Evolutionary conservation across 2,329 filamentous ascomycete genomes (phyloP).

Genomic region (Huntiella moniliformis): DNA sequence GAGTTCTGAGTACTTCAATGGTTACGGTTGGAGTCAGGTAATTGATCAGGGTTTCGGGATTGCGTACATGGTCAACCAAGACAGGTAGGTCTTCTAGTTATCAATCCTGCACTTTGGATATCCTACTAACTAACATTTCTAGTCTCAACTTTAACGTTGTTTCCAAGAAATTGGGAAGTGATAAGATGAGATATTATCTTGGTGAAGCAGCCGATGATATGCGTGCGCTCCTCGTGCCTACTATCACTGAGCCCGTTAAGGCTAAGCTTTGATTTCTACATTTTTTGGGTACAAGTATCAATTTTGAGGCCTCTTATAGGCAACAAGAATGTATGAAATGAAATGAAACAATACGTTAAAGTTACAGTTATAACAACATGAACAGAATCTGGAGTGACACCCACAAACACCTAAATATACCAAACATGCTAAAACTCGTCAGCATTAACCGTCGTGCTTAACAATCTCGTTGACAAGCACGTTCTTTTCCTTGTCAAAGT

Average conservation of each 20-base stretch:
- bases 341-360: neutral
- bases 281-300: neutral
- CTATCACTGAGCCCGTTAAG: constrained; percentile 53
- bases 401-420: neutral
- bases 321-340: neutral
- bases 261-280: constrained; percentile 53
- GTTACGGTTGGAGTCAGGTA: constrained; percentile 97
- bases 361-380: neutral
- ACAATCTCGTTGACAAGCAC: constrained; percentile 85
- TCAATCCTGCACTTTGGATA: neutral
- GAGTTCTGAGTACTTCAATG: constrained; percentile 94
- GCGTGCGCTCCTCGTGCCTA: constrained; percentile 66
- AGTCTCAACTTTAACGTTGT: constrained; percentile 94
- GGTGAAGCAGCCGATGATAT: constrained; percentile 87
- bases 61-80: constrained; percentile 99
- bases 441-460: constrained; percentile 61
- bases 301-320: neutral
- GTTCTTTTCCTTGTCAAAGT: constrained; percentile 50
- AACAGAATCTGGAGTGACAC: neutral
- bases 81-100: constrained; percentile 26
- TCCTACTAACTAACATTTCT: constrained; percentile 19
- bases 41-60: constrained; percentile 92
- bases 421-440: neutral
- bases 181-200: constrained; percentile 89
- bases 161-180: constrained; percentile 75